Evolutionary conservation across 2,329 filamentous ascomycete genomes (phyloP).

Genomic region (Neonectria coccinea): DNA sequence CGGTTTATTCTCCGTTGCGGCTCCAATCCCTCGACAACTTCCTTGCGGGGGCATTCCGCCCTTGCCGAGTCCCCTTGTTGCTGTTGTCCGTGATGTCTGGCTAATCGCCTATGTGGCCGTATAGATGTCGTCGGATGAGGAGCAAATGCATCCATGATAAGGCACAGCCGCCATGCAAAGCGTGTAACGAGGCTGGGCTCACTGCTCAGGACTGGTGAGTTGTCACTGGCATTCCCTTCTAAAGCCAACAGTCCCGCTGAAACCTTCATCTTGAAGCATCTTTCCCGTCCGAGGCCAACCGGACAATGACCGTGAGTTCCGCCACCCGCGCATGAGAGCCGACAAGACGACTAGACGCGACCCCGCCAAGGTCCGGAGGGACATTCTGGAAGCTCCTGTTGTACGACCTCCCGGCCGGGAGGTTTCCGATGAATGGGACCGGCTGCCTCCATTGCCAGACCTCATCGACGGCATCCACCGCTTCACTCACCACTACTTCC

Average conservation of each 20-base stretch:
- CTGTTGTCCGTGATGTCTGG: conserved; percentile 6
- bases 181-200: conserved; percentile 64
- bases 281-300: conserved; percentile 66
- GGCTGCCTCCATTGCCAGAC: conserved; percentile 61
- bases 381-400: conserved; percentile 47
- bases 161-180: conserved; percentile 61
- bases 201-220: conserved; percentile 62
- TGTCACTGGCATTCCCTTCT: conserved; percentile 1
- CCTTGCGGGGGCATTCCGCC: neutral
- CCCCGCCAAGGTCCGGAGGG: conserved; percentile 51
- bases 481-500: conserved; percentile 68
- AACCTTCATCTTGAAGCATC: conserved; percentile 50
- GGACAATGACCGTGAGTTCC: conserved; percentile 66
- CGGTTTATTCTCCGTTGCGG: conserved; percentile 36
- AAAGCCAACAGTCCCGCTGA: conserved; percentile 13
- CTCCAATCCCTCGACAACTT: conserved; percentile 11
- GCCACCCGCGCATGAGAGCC: conserved; percentile 64
- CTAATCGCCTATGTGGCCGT: conserved; percentile 11
- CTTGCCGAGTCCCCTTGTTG: neutral
- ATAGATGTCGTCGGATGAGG: conserved; percentile 66
- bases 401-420: conserved; percentile 31
- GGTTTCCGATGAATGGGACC: conserved; percentile 59
- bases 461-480: conserved; percentile 65
- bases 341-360: conserved; percentile 59
- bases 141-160: conserved; percentile 67